A percentile compares a stretch with the other conserved stretches of the same genome.
Evolutionary conservation across 108 stramenopile genomes (phyloP).

Genomic region (Skeletonema costatum): DNA sequence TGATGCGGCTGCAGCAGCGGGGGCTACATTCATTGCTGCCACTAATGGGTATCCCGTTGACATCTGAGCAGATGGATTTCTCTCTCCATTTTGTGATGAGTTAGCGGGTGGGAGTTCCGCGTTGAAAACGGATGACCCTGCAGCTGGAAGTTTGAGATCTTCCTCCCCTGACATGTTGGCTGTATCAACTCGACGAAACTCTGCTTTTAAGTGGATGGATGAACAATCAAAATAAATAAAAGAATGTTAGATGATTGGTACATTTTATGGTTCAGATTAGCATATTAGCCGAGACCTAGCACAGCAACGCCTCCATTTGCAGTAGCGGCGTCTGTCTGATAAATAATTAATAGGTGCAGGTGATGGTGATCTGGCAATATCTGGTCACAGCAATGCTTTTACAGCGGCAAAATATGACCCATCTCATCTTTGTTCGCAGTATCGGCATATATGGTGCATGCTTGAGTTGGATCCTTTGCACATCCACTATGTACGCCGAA

Average conservation of each 20-base stretch:
- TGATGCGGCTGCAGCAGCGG: background rate
- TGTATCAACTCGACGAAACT: background rate
- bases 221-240: background rate
- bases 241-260: background rate
- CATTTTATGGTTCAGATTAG: background rate
- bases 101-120: background rate
- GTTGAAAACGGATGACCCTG: background rate
- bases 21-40: background rate
- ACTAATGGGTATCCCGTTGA: background rate
- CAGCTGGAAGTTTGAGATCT: background rate
- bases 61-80: background rate
- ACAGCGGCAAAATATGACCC: background rate
- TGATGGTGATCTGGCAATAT: too few relatives aligned
- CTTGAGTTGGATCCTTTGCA: background rate
- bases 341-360: background rate
- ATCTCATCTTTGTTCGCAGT: background rate
- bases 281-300: background rate
- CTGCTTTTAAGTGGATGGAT: background rate
- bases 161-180: background rate
- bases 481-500: background rate
- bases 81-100: background rate
- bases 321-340: background rate
- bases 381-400: background rate
- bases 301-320: background rate
- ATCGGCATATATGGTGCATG: background rate